These are phyloP conservation scores for Raffaelea arxii DNA, from an alignment of 2,329 filamentous ascomycete species.

Conservation along the genomic window DNA sequence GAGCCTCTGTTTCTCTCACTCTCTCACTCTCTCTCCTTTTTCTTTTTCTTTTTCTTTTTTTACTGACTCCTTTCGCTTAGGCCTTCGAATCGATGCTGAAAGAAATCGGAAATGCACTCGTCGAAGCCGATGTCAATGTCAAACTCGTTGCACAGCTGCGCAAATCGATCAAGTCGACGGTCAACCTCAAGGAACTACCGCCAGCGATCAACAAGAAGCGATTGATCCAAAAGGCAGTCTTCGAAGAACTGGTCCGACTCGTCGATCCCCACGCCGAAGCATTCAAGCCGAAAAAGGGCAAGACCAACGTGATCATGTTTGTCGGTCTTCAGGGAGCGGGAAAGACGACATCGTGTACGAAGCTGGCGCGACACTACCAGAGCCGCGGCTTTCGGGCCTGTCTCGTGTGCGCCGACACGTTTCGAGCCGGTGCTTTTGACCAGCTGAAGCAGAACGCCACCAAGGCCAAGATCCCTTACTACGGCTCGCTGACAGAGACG, in stretches of 20 bases:
- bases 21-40: constrained; percentile 4
- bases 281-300: constrained; percentile 95
- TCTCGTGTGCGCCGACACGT: constrained; percentile 94
- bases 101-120: constrained; percentile 89
- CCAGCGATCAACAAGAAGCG: constrained; percentile 96
- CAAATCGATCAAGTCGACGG: constrained; percentile 80
- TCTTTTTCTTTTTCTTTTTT: too few species aligned
- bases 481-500: constrained; percentile 90
- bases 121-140: constrained; percentile 96
- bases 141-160: constrained; percentile 83
- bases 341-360: constrained; percentile 97
- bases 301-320: constrained; percentile 97
- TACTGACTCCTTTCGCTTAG: too few species aligned
- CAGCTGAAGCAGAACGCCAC: constrained; percentile 98
- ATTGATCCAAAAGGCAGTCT: constrained; percentile 94
- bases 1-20: constrained; percentile 2
- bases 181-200: constrained; percentile 92
- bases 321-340: constrained; percentile 95
- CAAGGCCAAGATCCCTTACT: constrained; percentile 98
- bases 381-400: constrained; percentile 87
- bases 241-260: constrained; percentile 89
- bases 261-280: constrained; percentile 93
- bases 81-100: constrained; percentile 98
- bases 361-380: constrained; percentile 90
- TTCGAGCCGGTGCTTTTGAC: constrained; percentile 96